These are phyloP conservation scores for Leishmania amazonensis DNA, from an alignment of 208 protist genomes.

Conservation along the genomic window DNA sequence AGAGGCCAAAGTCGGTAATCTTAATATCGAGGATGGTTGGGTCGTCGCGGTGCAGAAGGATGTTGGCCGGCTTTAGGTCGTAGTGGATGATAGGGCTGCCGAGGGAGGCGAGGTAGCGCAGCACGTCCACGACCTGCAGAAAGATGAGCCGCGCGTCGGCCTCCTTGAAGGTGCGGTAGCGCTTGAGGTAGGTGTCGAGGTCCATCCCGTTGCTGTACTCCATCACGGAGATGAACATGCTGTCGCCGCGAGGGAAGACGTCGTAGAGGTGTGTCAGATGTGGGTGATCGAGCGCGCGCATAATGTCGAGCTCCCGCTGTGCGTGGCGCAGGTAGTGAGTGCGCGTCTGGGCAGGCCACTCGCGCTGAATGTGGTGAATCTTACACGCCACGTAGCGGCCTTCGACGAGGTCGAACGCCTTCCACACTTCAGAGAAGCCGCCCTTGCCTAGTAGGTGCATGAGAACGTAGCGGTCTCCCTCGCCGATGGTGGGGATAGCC, in stretches of 20 bases:
- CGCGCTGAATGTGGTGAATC: slow-evolving; percentile 92
- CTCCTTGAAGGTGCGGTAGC: slow-evolving; percentile 78
- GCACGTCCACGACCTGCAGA: slow-evolving; percentile 88
- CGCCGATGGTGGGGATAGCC: slow-evolving; percentile 46
- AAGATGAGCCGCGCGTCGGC: slow-evolving; percentile 90
- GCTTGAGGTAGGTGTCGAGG: slow-evolving; percentile 92
- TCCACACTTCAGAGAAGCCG: slow-evolving; percentile 96
- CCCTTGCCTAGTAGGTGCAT: slow-evolving; percentile 94
- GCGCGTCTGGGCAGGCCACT: slow-evolving; percentile 89
- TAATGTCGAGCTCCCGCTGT: slow-evolving; percentile 94
- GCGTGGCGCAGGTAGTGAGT: slow-evolving; percentile 93
- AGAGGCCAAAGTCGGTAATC: slow-evolving; percentile 98
- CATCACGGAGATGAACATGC: slow-evolving; percentile 94
- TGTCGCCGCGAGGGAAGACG: slow-evolving; percentile 79
- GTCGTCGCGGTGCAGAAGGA: slow-evolving; percentile 70
- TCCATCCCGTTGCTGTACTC: slow-evolving; percentile 93
- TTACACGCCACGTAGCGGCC: slow-evolving; percentile 94
- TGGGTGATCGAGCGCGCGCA: slow-evolving; percentile 86
- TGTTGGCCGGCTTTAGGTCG: slow-evolving; percentile 81
- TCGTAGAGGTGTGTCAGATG: slow-evolving; percentile 86
- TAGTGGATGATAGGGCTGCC: slow-evolving; percentile 85
- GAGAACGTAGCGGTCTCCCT: slow-evolving; percentile 82
- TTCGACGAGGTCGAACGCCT: slow-evolving; percentile 90
- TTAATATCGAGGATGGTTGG: slow-evolving; percentile 85
- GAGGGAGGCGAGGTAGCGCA: slow-evolving; percentile 91